Percentiles rank a stretch among this genome's conserved stretches.
Conservation (phyloP, 352 stramenopile species). For the Globisporangium recalcitrans region DNA sequence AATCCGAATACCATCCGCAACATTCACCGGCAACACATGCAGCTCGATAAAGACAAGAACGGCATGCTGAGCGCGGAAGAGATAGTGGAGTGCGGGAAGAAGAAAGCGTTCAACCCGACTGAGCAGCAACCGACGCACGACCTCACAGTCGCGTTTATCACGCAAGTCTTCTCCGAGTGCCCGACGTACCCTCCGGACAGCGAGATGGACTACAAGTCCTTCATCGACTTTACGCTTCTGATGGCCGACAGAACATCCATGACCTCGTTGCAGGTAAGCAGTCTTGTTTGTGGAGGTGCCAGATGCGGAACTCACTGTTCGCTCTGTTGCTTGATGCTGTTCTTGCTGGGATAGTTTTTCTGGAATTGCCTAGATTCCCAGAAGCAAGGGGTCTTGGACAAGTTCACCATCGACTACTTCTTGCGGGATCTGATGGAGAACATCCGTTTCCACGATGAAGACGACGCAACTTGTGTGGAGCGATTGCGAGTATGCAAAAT, state of each 20-base stretch:
- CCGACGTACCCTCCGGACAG: conserved; percentile 34
- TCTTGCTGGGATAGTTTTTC: conserved; percentile 38
- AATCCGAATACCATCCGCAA: conserved; percentile 26
- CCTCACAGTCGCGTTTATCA: conserved; percentile 46
- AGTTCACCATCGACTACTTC: conserved; percentile 59
- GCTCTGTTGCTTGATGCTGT: background rate
- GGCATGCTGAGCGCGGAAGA: conserved; percentile 46
- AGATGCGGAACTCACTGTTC: too few species aligned
- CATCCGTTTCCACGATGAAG: conserved; percentile 25
- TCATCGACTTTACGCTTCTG: conserved; percentile 54
- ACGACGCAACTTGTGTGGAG: conserved; percentile 21
- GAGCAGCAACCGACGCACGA: conserved; percentile 45
- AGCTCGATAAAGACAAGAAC: conserved; percentile 60
- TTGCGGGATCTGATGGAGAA: conserved; percentile 51
- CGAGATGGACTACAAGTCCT: conserved; percentile 61
- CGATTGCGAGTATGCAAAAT: conserved; percentile 28
- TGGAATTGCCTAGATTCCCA: conserved; percentile 65
- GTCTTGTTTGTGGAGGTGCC: too few species aligned
- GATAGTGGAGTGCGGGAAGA: conserved; percentile 54
- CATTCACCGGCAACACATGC: conserved; percentile 54
- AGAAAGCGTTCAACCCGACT: conserved; percentile 57
- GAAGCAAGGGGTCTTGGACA: conserved; percentile 57
- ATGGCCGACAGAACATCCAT: conserved; percentile 38
- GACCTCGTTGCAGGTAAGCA: conserved; percentile 36
- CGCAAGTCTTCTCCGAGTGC: conserved; percentile 50